Evolutionary conservation across 139 green algal genomes (phyloP).

Genomic region (Yamagishiella unicocca): DNA sequence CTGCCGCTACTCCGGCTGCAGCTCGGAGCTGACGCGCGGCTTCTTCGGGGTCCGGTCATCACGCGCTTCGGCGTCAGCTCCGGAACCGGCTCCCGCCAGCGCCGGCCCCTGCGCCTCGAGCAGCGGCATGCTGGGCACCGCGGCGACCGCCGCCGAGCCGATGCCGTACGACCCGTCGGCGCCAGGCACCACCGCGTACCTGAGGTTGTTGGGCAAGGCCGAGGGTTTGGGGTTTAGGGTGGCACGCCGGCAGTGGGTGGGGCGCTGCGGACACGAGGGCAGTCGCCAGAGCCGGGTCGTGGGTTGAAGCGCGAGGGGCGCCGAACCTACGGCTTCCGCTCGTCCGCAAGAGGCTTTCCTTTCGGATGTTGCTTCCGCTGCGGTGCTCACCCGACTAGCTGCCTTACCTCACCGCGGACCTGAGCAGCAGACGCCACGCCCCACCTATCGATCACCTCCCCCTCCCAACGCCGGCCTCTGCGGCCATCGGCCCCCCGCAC

Average conservation of each 20-base stretch:
- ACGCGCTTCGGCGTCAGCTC: not conserved
- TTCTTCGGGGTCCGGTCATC: slow-evolving; percentile 14
- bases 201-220: no score
- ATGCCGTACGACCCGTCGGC: slow-evolving; percentile 39
- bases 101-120: not conserved
- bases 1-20: no score
- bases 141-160: not conserved
- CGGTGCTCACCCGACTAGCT: no score
- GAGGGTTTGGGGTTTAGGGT: not conserved
- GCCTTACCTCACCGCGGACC: no score
- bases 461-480: no score
- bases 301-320: not conserved
- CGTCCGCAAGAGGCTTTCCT: no score
- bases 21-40: not conserved
- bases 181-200: slow-evolving; percentile 44
- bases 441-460: no score
- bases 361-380: no score
- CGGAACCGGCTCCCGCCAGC: not conserved
- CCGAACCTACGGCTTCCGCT: not conserved
- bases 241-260: not conserved
- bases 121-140: slow-evolving; percentile 37
- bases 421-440: no score
- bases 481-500: no score
- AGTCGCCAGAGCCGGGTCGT: not conserved
- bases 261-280: not conserved